Evolutionary conservation across 2,329 filamentous ascomycete genomes (phyloP).

Genomic region (Macroventuria anomochaeta): DNA sequence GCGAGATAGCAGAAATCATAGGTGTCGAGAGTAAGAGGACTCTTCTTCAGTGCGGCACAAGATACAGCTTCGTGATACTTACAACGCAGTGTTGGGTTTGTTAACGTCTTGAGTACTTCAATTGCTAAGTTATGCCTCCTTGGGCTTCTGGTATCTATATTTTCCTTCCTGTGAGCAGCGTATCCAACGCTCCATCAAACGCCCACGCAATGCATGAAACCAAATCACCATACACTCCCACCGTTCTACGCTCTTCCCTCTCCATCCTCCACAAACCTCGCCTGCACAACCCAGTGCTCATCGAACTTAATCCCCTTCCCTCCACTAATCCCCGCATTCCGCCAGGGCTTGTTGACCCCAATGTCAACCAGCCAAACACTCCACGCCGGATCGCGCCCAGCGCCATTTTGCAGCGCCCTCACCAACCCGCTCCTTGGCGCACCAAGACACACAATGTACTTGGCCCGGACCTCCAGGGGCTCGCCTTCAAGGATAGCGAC

Average conservation of each 20-base stretch:
- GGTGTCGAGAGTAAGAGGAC: too few species aligned
- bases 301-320: conserved; percentile 89
- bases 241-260: conserved; percentile 12
- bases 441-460: conserved; percentile 83
- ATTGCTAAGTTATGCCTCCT: conserved; percentile 5
- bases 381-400: conserved; percentile 66
- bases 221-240: neutral
- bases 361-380: conserved; percentile 85
- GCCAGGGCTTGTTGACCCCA: conserved; percentile 84
- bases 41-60: too few species aligned
- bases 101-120: neutral
- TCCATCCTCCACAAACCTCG: conserved; percentile 54
- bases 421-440: conserved; percentile 86
- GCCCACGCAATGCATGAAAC: conserved; percentile 31
- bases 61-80: too few species aligned
- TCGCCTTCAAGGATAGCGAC: conserved; percentile 71
- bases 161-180: neutral
- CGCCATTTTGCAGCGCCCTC: conserved; percentile 72
- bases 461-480: conserved; percentile 78
- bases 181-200: conserved; percentile 15
- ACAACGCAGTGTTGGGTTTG: too few species aligned
- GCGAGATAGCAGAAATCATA: too few species aligned
- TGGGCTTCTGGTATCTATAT: conserved; percentile 15
- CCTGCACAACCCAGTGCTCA: conserved; percentile 80
- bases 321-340: conserved; percentile 79